Percentiles rank a stretch among this genome's conserved stretches.
Evolutionary conservation across 2,329 filamentous ascomycete genomes (phyloP).

Genomic region (Colletotrichum lini): DNA sequence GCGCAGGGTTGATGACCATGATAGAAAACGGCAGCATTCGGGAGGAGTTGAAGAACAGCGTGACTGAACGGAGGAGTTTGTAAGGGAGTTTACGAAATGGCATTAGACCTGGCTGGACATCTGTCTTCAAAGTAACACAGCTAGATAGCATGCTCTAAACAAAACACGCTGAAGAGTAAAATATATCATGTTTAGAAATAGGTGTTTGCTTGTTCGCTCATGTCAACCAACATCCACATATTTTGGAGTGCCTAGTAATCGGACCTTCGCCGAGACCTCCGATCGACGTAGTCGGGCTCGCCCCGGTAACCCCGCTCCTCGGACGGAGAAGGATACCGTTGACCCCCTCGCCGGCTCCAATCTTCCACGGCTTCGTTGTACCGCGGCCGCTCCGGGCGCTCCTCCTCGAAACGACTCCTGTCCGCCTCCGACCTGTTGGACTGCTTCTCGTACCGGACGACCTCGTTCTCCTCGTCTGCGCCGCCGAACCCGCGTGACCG

Average conservation of each 20-base stretch:
- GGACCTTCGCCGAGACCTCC: constrained; percentile 24
- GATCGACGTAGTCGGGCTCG: constrained; percentile 21
- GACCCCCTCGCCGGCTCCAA: constrained; percentile 25
- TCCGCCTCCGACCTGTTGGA: constrained; percentile 27
- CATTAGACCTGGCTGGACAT: constrained; percentile 12
- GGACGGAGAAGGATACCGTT: constrained; percentile 17
- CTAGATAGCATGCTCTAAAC: constrained; percentile 14
- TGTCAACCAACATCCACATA: not conserved
- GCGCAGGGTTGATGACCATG: constrained; percentile 39
- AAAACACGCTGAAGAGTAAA: constrained; percentile 9
- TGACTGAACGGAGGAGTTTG: constrained; percentile 2
- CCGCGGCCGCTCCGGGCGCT: constrained; percentile 3
- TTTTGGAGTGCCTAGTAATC: constrained; percentile 8
- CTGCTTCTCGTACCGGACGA: constrained; percentile 31
- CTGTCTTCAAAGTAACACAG: constrained; percentile 23
- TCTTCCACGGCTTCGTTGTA: constrained; percentile 32
- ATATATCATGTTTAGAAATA: not conserved
- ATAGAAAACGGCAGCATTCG: constrained; percentile 19
- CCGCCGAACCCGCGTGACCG: not conserved
- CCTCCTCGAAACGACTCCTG: constrained; percentile 21
- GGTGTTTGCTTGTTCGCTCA: not conserved
- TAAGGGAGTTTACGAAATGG: constrained; percentile 1
- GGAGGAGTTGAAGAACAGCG: not conserved
- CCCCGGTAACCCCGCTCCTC: constrained; percentile 15
- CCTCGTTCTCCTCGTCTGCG: constrained; percentile 26